Evolutionary conservation across 768 basidiomycete species (phyloP), one percentile per base, ranked within the genome.

Genomic region (Naganishia antarctica): DNA sequence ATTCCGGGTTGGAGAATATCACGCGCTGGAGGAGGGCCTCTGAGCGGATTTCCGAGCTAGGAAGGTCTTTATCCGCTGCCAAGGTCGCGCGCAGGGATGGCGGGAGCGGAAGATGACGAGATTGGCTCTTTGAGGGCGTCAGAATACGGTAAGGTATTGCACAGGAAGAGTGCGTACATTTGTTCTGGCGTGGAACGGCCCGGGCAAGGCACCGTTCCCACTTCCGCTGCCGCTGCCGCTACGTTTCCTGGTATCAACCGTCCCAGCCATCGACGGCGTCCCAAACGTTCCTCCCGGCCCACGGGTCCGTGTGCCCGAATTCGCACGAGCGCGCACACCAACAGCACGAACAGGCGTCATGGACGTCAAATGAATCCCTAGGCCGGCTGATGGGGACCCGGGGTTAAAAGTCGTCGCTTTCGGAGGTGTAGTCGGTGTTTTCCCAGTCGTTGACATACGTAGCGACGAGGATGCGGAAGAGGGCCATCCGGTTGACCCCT

Each of bases 11-110:
- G 31, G 61, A 63, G 8, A 67, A 57, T n/a, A 67, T 67, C 12
- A 67, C 57, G 29, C 61, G 50, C 37, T 67, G 66, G 8, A 67
- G 61, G n/a, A 67, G 45, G 7, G 61, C 66, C 60, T 67, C 66
- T 9, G 66, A 67, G 16, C 66, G 61, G 15, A 63, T 67, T 29
- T 67, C 66, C 49, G 51, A 53, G 25, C 50, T 43, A 13, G 61
- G 51, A 1, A 67, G 40, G 28, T 67, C 61, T 26, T 62, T 62
- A 26, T 67, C 66, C 6, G 66, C 66, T 23, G 60, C 60, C n/a
- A 67, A 44, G 4, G 66, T 67, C 21, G 61, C 61, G 8, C 61
- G 61, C 8, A 67, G 60, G 15, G 53, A 49, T 29, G 66, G 44
- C 8, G 66, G 66, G 1, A 67, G 28, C 7, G 53, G 53, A 12